phyloP scores from a whole-genome alignment of 139 green algal genomes.

The Tetraselmis striata region DNA sequence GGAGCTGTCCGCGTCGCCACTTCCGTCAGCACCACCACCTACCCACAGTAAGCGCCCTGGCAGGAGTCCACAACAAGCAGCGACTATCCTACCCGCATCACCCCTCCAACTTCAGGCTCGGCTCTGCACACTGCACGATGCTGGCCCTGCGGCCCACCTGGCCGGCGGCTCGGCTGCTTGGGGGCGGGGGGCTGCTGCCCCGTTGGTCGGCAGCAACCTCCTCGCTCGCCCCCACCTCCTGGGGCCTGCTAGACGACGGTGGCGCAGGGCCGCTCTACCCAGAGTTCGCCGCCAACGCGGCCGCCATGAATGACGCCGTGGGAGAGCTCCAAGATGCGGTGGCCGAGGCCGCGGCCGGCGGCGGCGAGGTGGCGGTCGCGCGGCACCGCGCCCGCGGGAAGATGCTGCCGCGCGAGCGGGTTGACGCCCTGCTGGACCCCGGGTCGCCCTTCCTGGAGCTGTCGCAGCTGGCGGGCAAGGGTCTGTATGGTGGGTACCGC shows the following conservation, averaged over 20 bases:
- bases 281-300: conserved; percentile 19
- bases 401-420: conserved; percentile 62
- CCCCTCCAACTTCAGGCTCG: too few relatives aligned
- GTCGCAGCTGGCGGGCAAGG: conserved; percentile 65
- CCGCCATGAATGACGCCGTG: conserved; percentile 19
- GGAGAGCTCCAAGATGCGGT: conserved; percentile 16
- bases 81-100: too few relatives aligned
- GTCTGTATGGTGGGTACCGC: conserved; percentile 80
- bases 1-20: too few relatives aligned
- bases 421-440: conserved; percentile 64
- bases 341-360: conserved; percentile 44
- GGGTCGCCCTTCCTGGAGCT: conserved; percentile 83
- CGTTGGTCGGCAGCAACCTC: too few relatives aligned
- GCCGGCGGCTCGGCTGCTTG: too few relatives aligned
- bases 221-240: neutral
- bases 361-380: conserved; percentile 49
- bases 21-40: too few relatives aligned
- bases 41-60: too few relatives aligned
- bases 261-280: neutral
- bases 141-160: too few relatives aligned
- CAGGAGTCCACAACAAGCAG: too few relatives aligned
- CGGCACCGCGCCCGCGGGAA: conserved; percentile 44
- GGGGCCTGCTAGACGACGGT: neutral
- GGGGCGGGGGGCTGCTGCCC: too few relatives aligned
- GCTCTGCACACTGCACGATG: too few relatives aligned